Percentiles rank a stretch among this genome's conserved stretches.
phyloP scores from a whole-genome alignment of 2,329 filamentous ascomycete genomes.

The Aspergillus piperis region DNA sequence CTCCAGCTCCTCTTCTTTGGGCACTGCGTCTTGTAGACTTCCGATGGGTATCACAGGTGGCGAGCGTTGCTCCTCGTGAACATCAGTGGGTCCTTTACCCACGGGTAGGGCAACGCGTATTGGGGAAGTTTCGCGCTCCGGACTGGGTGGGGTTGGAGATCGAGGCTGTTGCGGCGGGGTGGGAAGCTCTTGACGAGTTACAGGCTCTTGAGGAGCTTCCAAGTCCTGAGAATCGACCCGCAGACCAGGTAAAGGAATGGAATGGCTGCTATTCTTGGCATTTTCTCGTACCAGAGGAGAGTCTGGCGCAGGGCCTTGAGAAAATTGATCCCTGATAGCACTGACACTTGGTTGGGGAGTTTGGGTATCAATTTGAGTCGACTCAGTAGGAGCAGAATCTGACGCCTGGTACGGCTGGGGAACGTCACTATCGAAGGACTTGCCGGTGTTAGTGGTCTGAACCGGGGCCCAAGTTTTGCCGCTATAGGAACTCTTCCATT shows the following conservation, averaged over 20 bases:
- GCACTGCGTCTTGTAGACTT: slow-evolving; percentile 63
- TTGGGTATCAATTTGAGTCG: slow-evolving; percentile 52
- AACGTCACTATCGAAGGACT: slow-evolving; percentile 55
- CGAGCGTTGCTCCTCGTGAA: slow-evolving; percentile 44
- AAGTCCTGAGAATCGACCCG: slow-evolving; percentile 59
- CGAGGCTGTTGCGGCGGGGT: slow-evolving; percentile 49
- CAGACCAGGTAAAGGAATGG: slow-evolving; percentile 77
- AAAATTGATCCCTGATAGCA: slow-evolving; percentile 80
- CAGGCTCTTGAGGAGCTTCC: slow-evolving; percentile 48
- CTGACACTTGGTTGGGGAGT: slow-evolving; percentile 67
- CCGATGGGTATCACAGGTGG: slow-evolving; percentile 59
- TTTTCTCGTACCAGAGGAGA: slow-evolving; percentile 53
- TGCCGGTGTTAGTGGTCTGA: slow-evolving; percentile 70
- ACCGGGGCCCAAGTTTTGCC: slow-evolving; percentile 91
- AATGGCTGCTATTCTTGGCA: slow-evolving; percentile 65
- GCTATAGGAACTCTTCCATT: slow-evolving; percentile 89
- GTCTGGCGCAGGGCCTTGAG: slow-evolving; percentile 61
- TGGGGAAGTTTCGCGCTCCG: slow-evolving; percentile 65
- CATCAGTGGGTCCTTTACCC: slow-evolving; percentile 57
- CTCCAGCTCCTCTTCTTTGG: slow-evolving; percentile 65
- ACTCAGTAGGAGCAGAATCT: slow-evolving; percentile 55
- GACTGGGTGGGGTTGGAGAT: slow-evolving; percentile 53
- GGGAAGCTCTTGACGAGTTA: slow-evolving; percentile 36
- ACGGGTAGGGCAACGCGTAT: slow-evolving; percentile 86
- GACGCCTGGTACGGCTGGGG: slow-evolving; percentile 60